Evolutionary conservation across 768 basidiomycete species (phyloP).

Genomic region (Rhodotorula paludigena): DNA sequence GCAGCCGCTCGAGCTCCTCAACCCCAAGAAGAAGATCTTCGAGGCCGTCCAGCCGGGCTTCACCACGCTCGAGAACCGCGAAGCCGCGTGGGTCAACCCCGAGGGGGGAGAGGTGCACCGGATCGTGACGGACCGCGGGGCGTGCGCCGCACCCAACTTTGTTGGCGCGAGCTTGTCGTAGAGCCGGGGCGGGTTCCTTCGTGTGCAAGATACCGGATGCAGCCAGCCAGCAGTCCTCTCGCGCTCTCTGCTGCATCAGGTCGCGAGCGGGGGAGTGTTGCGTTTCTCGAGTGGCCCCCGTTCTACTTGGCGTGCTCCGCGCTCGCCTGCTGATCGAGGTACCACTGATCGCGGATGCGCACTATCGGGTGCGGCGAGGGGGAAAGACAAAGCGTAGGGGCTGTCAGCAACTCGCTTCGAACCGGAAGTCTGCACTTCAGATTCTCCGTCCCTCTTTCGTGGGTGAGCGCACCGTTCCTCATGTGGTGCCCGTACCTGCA

Average conservation of each 20-base stretch:
- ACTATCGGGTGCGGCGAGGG: neutral
- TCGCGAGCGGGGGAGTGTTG: neutral
- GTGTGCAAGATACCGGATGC: neutral
- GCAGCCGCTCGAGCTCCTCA: conserved; percentile 63
- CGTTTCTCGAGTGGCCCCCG: neutral
- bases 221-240: too few species aligned
- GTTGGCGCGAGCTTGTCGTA: conserved; percentile 90
- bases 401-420: neutral
- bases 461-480: neutral
- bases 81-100: conserved; percentile 84
- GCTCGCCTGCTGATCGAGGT: neutral
- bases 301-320: neutral
- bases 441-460: rapidly evolving
- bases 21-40: conserved; percentile 99
- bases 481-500: conserved; percentile 3
- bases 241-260: too few species aligned
- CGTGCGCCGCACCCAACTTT: conserved; percentile 72
- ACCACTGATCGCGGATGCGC: conserved; percentile 15
- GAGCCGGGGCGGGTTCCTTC: too few species aligned
- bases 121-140: conserved; percentile 78
- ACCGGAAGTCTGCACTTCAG: too few species aligned
- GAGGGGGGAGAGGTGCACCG: conserved; percentile 69
- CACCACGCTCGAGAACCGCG: conserved; percentile 75
- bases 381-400: too few species aligned
- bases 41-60: conserved; percentile 94